Evolutionary conservation across 129 eudicot species (phyloP).

Genomic region (Chrysanthemum seticuspe): DNA sequence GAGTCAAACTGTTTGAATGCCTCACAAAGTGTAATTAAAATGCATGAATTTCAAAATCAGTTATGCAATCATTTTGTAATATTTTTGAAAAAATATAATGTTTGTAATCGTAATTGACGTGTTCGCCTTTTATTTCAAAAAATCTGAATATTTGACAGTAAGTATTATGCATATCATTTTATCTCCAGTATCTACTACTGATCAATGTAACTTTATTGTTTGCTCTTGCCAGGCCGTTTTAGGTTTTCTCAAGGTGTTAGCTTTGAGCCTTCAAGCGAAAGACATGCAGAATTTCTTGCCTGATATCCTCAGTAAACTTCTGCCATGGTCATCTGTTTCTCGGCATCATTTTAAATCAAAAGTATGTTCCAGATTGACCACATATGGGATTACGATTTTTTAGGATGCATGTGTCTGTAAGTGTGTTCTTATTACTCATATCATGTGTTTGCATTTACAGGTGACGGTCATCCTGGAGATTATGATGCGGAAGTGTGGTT

Average conservation of each 20-base stretch:
- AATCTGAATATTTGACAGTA: too few relatives aligned
- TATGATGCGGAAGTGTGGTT: slow-evolving; percentile 85
- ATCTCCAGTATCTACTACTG: neutral
- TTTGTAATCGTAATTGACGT: neutral
- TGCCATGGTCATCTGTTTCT: slow-evolving; percentile 94
- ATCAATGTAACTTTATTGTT: slow-evolving; percentile 25
- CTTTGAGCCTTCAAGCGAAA: slow-evolving; percentile 57
- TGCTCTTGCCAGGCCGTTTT: slow-evolving; percentile 72
- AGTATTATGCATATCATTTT: neutral
- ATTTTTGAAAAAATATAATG: neutral
- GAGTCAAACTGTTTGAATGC: neutral
- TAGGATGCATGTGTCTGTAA: neutral
- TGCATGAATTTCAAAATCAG: neutral
- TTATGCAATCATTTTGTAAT: neutral
- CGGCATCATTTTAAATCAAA: slow-evolving; percentile 89
- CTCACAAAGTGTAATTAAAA: neutral
- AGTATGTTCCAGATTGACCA: slow-evolving; percentile 34
- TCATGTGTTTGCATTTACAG: slow-evolving; percentile 33
- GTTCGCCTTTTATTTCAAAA: neutral
- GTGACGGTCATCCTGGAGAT: slow-evolving; percentile 90
- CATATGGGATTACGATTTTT: neutral
- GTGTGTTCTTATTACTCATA: slow-evolving; percentile 15
- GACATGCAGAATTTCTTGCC: slow-evolving; percentile 64
- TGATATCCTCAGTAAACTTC: slow-evolving; percentile 62
- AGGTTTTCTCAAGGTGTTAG: slow-evolving; percentile 94